Evolutionary conservation across 2,329 filamentous ascomycete species (phyloP), one percentile per base, ranked within the genome.

Genomic region (Phymatotrichopsis omnivora): DNA sequence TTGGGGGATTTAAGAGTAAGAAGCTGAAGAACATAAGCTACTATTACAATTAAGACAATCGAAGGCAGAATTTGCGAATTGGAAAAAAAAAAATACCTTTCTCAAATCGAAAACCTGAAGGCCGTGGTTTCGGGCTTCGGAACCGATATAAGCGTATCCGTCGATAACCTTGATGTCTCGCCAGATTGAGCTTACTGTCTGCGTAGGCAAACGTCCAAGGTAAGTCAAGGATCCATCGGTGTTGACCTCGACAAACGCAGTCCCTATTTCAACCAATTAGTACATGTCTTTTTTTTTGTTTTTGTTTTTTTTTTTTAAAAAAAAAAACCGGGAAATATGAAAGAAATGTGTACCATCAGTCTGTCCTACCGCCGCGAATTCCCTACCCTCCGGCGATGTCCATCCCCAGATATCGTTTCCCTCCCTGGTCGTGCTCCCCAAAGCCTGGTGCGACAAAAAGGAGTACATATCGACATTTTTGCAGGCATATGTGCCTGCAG

Each of bases 41-140:
- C n/a, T n/a, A n/a, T n/a, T n/a, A n/a, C n/a, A n/a, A 42, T 34
- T 8, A 22, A 11, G 24, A 37, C n/a, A n/a, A n/a, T n/a, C n/a
- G n/a, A n/a, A n/a, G n/a, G n/a, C n/a, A n/a, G n/a, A n/a, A n/a
- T n/a, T n/a, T n/a, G n/a, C n/a, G n/a, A n/a, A n/a, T n/a, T n/a
- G n/a, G n/a, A n/a, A n/a, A n/a, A n/a, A 29, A 11, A n/a, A n/a
- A 41, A 40, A 12, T 36, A 57, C 51, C 51, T 58, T 57, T 7
- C 65, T 69, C 71, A 77, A 69, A 61, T 79, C 75, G 56, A 79
- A 79, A 61, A 78, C 68, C 61, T 78, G 75, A 35, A 79, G 68
- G 25, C 72, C 71, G 60, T 78, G 75, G 54, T 65, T 60, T 32
- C 58, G 55, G 25, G 70, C 68, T 52, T 70, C 68, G 10, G 62